Evolutionary conservation across 495 filamentous ascomycete species (phyloP).

Genomic region (Aspergillus heteromorphus): DNA sequence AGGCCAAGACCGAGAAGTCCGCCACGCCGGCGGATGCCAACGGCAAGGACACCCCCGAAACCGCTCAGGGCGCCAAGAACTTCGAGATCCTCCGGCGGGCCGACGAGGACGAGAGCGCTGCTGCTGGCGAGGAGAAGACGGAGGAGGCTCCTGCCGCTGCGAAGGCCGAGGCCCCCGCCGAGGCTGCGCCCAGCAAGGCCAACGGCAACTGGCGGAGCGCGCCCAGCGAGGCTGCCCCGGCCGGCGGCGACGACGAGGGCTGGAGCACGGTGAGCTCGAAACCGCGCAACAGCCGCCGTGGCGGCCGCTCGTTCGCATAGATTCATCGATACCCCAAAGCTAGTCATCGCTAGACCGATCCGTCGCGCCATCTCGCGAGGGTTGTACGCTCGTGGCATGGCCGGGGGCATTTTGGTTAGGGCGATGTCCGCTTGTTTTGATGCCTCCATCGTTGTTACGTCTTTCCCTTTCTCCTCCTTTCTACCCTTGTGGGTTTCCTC

Average conservation of each 20-base stretch:
- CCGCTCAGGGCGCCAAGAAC: conserved; percentile 39
- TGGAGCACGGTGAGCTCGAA: conserved; percentile 69
- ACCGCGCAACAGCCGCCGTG: conserved; percentile 48
- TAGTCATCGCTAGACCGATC: conserved; percentile 22
- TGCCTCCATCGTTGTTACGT: conserved; percentile 23
- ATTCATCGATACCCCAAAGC: conserved; percentile 38
- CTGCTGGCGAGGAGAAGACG: conserved; percentile 29
- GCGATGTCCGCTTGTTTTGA: conserved; percentile 21
- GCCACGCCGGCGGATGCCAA: conserved; percentile 43
- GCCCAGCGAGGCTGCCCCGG: conserved; percentile 28
- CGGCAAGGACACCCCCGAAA: conserved; percentile 40
- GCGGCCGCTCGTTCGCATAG: conserved; percentile 47
- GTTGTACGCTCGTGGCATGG: conserved; percentile 3
- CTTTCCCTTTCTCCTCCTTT: conserved; percentile 14
- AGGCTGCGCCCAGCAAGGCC: conserved; percentile 30
- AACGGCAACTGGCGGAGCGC: conserved; percentile 39
- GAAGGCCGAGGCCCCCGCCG: conserved; percentile 34
- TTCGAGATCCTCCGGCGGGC: conserved; percentile 52
- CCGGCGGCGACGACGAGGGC: conserved; percentile 57
- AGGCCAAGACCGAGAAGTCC: conserved; percentile 48
- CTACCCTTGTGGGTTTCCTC: conserved; percentile 3
- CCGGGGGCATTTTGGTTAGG: conserved; percentile 24
- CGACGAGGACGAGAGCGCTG: conserved; percentile 39
- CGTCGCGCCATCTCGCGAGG: conserved; percentile 7
- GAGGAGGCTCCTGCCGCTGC: conserved; percentile 26